phyloP scores from a whole-genome alignment of 768 basidiomycete species.

The Mycena belliarum region DNA sequence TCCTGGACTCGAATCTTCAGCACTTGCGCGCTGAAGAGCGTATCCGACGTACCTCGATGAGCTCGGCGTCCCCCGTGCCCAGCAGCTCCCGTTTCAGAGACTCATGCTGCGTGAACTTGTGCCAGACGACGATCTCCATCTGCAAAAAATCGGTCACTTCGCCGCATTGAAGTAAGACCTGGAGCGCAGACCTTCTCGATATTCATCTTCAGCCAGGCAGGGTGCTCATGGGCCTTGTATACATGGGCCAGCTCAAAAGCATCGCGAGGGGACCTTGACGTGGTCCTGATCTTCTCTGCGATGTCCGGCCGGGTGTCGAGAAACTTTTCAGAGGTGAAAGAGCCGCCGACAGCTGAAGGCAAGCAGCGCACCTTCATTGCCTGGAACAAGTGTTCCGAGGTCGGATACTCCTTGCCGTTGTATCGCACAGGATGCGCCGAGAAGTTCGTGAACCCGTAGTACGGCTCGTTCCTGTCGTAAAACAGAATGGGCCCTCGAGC shows the following conservation, averaged over 20 bases:
- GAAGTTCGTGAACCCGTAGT: constrained; percentile 46
- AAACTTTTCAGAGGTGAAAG: background rate
- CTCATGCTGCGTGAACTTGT: constrained; percentile 7
- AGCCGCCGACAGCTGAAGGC: too few relatives aligned
- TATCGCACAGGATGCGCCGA: constrained; percentile 44
- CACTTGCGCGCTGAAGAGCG: background rate
- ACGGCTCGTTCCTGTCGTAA: background rate
- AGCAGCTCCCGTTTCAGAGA: constrained; percentile 47
- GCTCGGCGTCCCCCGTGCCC: constrained; percentile 61
- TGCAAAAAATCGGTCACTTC: background rate
- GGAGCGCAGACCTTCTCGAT: background rate
- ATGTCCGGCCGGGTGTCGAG: constrained; percentile 4
- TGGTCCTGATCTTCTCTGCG: constrained; percentile 5
- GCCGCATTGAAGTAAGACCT: background rate
- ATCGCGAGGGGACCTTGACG: background rate
- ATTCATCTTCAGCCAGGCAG: background rate
- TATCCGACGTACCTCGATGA: constrained; percentile 57
- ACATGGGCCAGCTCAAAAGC: background rate
- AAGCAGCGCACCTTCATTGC: constrained; percentile 36
- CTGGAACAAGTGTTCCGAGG: constrained; percentile 51
- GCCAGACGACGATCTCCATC: constrained; percentile 8
- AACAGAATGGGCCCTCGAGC: background rate
- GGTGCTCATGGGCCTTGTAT: background rate
- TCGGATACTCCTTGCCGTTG: constrained; percentile 40
- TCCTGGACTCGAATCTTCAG: constrained; percentile 40